Evolutionary conservation across 164 flowering plant species (phyloP), one percentile per base, ranked within the genome.

Genomic region (Taxillus chinensis): DNA sequence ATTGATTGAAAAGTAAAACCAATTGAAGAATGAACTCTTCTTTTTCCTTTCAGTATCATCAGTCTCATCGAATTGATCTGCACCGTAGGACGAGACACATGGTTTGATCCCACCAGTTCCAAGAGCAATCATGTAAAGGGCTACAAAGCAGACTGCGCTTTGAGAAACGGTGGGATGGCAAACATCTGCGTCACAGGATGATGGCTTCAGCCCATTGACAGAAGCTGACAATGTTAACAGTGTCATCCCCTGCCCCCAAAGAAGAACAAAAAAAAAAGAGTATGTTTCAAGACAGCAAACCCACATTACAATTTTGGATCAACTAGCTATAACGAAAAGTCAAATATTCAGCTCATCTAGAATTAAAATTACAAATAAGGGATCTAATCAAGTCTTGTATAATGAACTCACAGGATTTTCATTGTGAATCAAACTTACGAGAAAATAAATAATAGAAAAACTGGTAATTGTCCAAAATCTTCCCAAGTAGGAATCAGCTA

Each of bases 1-100:
- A 60, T 84, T 84, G 56, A 82, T 82, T 37, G 85, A 76, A 56
- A 82, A 57, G 43, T 84, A 84, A 63, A 82, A 84, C 85, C 85
- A 84, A 55, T 84, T 84, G 81, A 84, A 84, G 74, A 82, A 84
- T 8, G 80, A 76, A 39, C 77, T 69, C 65, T 76, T 76, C 62
- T 60, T 73, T 42, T 63, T 66, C 69, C 54, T 66, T 59, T 76
- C 80, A 5, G 13, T 13, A 3, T 60, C 71, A 38, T 76, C 75
- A 9, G 67, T 59, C 2, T 76, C 80, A 62, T 76, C 80, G 56
- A 76, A 76, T 51, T 76, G 80, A 60, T 76, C 80, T 2, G 80
- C 80, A 38, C 80, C 80, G 50, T 73, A 76, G 41, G 80, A 68
- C 8, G 80, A 77, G 38, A 77, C 80, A 51, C 80, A 77, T 3